Evolutionary conservation across 2,329 filamentous ascomycete genomes (phyloP), one percentile per base, ranked within the genome.

Genomic region (Fusarium palustre): DNA sequence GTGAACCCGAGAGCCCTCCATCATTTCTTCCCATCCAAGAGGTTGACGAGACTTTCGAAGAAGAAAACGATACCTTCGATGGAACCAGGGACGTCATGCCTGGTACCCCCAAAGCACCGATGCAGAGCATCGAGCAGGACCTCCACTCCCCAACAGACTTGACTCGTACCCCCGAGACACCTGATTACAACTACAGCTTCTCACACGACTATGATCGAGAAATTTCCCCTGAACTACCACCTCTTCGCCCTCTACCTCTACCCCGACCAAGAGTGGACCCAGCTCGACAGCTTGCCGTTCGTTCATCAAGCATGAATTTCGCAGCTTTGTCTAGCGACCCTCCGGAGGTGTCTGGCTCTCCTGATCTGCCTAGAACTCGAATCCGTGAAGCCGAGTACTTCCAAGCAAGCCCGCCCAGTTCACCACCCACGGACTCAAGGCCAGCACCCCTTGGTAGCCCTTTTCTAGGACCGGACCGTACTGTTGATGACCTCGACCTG

Each of bases 361-460:
- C 83, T 3, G 72, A 70, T 38, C 55, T 79, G 9, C 71, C 71
- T 34, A 74, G 65, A 38, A 66, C 59, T 30, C 77, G 76, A 24
- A 67, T 80, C 33, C 78, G 72, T 12, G 74, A 80, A 58, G 68
- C 76, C 15, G 64, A 75, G 24, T 73, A 83, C 76, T 55, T 80
- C 68, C 79, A 79, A 41, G 76, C 80, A 20, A 86, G 83, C 63
- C 82, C 83, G 6, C 82, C 84, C 4, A 85, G 83, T 74, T 86
- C 85, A 7, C 85, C 85, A 7, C 83, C 83, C 1, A 56, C 76
- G 43, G 68, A 71, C 49, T 59, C 60, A 7, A 63, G 64, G 4
- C 76, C 82, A 28, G 80, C 80, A 8, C 83, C 84, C 43, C 81
- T 80, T 48, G 83, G 83, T 39, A 81, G 81, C 65, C 84, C 84